Percentiles rank a stretch among this genome's conserved stretches.
phyloP scores from a whole-genome alignment of 495 filamentous ascomycete genomes.

The Podospora anserina region DNA sequence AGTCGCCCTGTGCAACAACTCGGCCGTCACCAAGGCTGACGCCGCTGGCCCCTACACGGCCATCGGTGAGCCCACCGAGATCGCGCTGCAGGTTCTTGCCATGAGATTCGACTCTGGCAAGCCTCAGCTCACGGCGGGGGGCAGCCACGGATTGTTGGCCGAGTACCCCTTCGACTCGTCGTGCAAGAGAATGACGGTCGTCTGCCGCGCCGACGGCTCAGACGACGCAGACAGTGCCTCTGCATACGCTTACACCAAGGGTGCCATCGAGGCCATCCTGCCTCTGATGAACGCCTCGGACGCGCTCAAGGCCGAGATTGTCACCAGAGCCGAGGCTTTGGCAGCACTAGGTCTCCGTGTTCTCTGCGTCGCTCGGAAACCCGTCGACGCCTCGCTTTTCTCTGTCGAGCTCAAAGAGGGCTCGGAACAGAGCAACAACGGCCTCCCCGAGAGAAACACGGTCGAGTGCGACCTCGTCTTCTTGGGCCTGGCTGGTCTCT shows the following conservation, averaged over 20 bases:
- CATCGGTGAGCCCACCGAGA: constrained; percentile 80
- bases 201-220: constrained; percentile 47
- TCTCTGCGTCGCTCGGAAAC: constrained; percentile 65
- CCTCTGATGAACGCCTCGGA: constrained; percentile 59
- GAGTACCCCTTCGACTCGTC: constrained; percentile 79
- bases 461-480: constrained; percentile 58
- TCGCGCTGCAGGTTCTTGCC: constrained; percentile 75
- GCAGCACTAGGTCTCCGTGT: constrained; percentile 75
- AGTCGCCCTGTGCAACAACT: constrained; percentile 46
- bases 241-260: constrained; percentile 74
- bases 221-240: constrained; percentile 30
- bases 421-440: constrained; percentile 9
- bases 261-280: constrained; percentile 73
- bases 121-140: constrained; percentile 49
- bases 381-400: constrained; percentile 16
- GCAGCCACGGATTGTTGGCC: constrained; percentile 46
- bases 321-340: constrained; percentile 57
- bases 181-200: constrained; percentile 80
- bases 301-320: constrained; percentile 55
- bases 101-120: constrained; percentile 65
- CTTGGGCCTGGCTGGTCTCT: constrained; percentile 64
- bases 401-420: constrained; percentile 3
- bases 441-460: constrained; percentile 35
- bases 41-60: constrained; percentile 42
- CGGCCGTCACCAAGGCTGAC: constrained; percentile 33